Evolutionary conservation across 352 stramenopile species (phyloP).

Genomic region (Plasmopara viticola): DNA sequence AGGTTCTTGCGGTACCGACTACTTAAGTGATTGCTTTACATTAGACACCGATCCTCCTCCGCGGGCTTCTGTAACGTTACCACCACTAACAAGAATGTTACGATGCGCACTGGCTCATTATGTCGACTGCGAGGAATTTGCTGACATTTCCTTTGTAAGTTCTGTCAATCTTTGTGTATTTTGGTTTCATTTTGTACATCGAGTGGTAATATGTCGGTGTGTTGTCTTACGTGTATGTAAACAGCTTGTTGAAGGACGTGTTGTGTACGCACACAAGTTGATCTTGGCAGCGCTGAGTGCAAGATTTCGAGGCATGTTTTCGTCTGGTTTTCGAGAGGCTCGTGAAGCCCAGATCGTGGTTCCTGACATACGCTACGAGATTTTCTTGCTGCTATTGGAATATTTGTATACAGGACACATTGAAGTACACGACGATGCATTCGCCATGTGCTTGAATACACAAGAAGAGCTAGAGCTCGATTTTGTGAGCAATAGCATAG

Average conservation of each 20-base stretch:
- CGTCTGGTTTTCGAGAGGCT: constrained; percentile 87
- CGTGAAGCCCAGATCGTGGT: constrained; percentile 82
- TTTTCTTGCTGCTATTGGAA: constrained; percentile 90
- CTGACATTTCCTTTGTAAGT: constrained; percentile 91
- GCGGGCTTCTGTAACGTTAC: constrained; percentile 69
- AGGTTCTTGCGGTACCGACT: constrained; percentile 87
- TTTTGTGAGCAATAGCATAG: constrained; percentile 22
- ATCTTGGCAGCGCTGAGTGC: constrained; percentile 90
- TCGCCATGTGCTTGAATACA: constrained; percentile 14
- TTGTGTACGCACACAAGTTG: constrained; percentile 92
- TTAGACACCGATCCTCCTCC: constrained; percentile 92
- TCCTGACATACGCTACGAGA: constrained; percentile 82
- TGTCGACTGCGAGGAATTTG: constrained; percentile 91
- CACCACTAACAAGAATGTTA: constrained; percentile 56
- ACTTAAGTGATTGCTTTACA: constrained; percentile 93
- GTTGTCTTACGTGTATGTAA: constrained; percentile 5
- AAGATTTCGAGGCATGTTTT: constrained; percentile 94
- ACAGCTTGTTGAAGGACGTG: constrained; percentile 87
- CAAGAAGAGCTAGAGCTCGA: constrained; percentile 12
- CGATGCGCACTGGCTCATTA: constrained; percentile 82
- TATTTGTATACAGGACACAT: constrained; percentile 91
- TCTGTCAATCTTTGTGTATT: constrained; percentile 2
- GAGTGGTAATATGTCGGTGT: neutral
- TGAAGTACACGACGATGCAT: constrained; percentile 28
- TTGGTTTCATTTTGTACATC: neutral